Evolutionary conservation across 805 yeast genomes (phyloP).

Genomic region (Candida pseudoglaebosa): DNA sequence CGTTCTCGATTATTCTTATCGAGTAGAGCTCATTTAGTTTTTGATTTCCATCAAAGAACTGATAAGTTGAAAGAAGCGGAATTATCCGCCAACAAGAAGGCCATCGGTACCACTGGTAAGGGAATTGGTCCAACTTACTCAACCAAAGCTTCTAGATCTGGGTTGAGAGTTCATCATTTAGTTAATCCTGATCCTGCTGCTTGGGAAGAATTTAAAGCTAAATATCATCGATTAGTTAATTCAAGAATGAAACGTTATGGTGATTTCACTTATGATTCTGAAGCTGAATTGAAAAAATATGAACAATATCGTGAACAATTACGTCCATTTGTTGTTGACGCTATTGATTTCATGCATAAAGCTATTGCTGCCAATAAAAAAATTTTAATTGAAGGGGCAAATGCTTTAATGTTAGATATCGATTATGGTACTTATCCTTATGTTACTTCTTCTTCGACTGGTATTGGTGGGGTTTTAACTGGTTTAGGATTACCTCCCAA

Average conservation of each 20-base stretch:
- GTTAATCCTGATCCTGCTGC: slow-evolving; percentile 85
- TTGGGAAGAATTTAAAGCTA: slow-evolving; percentile 85
- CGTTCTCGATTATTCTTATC: slow-evolving; percentile 79
- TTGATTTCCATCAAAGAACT: slow-evolving; percentile 96
- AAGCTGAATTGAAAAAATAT: slow-evolving; percentile 74
- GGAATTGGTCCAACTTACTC: slow-evolving; percentile 99
- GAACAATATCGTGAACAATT: slow-evolving; percentile 68
- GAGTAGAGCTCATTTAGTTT: slow-evolving; percentile 92
- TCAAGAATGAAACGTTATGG: slow-evolving; percentile 91
- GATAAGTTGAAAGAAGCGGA: slow-evolving; percentile 95
- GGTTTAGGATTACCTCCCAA: slow-evolving; percentile 96
- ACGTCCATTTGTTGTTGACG: slow-evolving; percentile 91
- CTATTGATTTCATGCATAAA: slow-evolving; percentile 76
- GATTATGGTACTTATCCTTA: slow-evolving; percentile 98
- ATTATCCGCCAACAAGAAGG: slow-evolving; percentile 70
- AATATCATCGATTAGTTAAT: slow-evolving; percentile 70
- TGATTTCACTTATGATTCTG: slow-evolving; percentile 81
- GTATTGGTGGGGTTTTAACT: slow-evolving; percentile 96
- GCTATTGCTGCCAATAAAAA: slow-evolving; percentile 77
- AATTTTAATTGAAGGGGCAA: slow-evolving; percentile 95
- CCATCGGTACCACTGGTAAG: slow-evolving; percentile 97
- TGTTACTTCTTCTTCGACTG: slow-evolving; percentile 93
- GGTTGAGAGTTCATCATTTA: slow-evolving; percentile 93
- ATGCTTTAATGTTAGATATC: slow-evolving; percentile 94
- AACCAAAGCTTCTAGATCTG: slow-evolving; percentile 95